A percentile compares a stretch with the other conserved stretches of the same genome.
These are phyloP conservation scores for Hericium coralloides DNA, from an alignment of 768 basidiomycete species.

Conservation along the genomic window DNA sequence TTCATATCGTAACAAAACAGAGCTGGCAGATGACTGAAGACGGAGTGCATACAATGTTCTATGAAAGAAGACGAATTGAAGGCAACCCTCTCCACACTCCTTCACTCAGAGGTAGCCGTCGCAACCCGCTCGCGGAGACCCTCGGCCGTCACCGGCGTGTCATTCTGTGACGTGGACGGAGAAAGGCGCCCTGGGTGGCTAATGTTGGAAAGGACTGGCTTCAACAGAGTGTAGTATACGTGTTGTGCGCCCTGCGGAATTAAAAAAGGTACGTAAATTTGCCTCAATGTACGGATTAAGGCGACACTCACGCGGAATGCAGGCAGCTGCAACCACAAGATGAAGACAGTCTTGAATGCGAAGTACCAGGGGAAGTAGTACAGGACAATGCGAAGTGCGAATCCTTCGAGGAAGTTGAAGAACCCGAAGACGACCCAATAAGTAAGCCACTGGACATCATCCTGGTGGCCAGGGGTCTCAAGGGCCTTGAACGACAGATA, in stretches of 20 bases:
- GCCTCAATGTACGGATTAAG: slow-evolving; percentile 2
- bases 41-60: not conserved
- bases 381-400: slow-evolving; percentile 75
- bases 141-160: slow-evolving; percentile 40
- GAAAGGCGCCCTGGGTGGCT: slow-evolving; percentile 30
- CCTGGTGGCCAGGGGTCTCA: slow-evolving; percentile 72
- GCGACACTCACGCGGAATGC: slow-evolving; percentile 58
- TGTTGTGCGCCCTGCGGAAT: slow-evolving; percentile 70
- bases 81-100: not conserved
- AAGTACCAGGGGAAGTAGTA: slow-evolving; percentile 96
- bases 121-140: slow-evolving; percentile 37
- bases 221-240: slow-evolving; percentile 67
- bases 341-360: slow-evolving; percentile 84
- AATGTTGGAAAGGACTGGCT: slow-evolving; percentile 69
- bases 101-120: slow-evolving; percentile 28
- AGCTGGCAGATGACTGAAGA: no score
- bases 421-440: slow-evolving; percentile 96
- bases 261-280: not conserved
- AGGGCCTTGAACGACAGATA: slow-evolving; percentile 94
- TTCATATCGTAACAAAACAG: no score
- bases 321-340: slow-evolving; percentile 88
- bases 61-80: not conserved
- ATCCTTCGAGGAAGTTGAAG: slow-evolving; percentile 87
- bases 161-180: slow-evolving; percentile 38
- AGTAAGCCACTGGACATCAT: slow-evolving; percentile 94